phyloP scores from a whole-genome alignment of 495 filamentous ascomycete species.

The Patellaria atrata region DNA sequence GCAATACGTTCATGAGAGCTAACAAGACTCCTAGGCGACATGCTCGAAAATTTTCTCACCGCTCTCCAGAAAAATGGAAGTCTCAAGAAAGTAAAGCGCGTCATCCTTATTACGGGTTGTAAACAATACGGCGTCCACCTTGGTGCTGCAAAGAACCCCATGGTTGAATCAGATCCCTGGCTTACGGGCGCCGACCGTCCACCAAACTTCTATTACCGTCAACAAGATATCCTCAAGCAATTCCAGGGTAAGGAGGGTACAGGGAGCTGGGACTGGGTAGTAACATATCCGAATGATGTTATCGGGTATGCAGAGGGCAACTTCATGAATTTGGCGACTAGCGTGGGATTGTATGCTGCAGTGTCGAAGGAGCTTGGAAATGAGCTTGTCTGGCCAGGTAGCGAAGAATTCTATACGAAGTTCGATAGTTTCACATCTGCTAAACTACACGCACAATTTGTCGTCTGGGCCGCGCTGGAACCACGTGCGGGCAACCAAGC shows the following conservation, averaged over 20 bases:
- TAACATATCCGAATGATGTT: conserved; percentile 42
- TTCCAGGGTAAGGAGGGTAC: conserved; percentile 7
- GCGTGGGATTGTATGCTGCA: conserved; percentile 36
- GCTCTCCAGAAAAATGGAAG: conserved; percentile 33
- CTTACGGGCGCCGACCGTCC: conserved; percentile 19
- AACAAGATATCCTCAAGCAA: conserved; percentile 16
- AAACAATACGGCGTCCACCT: conserved; percentile 46
- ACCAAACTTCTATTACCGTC: conserved; percentile 23
- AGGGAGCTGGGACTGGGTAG: conserved; percentile 31
- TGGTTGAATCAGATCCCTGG: conserved; percentile 33
- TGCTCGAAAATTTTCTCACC: conserved; percentile 38
- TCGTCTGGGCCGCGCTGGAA: conserved; percentile 36
- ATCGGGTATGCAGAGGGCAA: conserved; percentile 35
- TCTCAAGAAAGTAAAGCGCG: conserved; percentile 31
- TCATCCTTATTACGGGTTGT: conserved; percentile 38
- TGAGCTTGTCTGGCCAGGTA: conserved; percentile 35
- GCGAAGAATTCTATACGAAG: conserved; percentile 32
- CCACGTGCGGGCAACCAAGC: conserved; percentile 33
- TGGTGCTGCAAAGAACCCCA: conserved; percentile 32
- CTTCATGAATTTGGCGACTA: conserved; percentile 42
- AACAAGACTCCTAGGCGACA: too few species aligned
- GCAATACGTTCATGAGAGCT: too few species aligned
- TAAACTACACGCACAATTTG: conserved; percentile 38
- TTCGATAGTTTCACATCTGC: conserved; percentile 40
- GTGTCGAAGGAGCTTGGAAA: conserved; percentile 34